Evolutionary conservation across 352 stramenopile genomes (phyloP).

Genomic region (Phytophthora tentaculata): DNA sequence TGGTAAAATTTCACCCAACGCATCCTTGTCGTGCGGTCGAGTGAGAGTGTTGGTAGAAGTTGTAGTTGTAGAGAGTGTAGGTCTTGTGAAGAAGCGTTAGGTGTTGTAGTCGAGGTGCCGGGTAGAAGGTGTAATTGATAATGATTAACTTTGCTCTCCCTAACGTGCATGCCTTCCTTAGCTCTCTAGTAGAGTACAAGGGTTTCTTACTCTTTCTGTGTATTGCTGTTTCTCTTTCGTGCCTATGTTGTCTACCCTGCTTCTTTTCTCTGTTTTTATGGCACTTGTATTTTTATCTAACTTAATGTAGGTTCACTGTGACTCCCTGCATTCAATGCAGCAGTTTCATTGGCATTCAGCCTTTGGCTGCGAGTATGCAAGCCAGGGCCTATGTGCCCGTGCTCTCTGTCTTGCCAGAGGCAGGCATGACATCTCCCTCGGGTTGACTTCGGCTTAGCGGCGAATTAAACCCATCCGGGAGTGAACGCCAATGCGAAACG

Average conservation of each 20-base stretch:
- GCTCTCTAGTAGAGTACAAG: neutral
- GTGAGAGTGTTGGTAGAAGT: neutral
- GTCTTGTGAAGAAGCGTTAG: too few species aligned
- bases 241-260: neutral
- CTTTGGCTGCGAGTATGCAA: too few species aligned
- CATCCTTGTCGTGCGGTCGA: slow-evolving; percentile 2
- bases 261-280: neutral
- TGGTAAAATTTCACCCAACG: slow-evolving; percentile 16
- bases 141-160: neutral
- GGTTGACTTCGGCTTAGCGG: too few species aligned
- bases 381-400: too few species aligned
- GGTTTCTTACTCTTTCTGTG: neutral
- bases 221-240: neutral
- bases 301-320: neutral
- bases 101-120: neutral
- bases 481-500: too few species aligned
- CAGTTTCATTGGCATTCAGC: too few species aligned
- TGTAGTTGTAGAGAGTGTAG: neutral
- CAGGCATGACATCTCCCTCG: too few species aligned
- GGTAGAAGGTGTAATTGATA: neutral
- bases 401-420: too few species aligned
- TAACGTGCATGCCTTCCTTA: neutral
- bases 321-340: too few species aligned
- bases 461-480: too few species aligned
- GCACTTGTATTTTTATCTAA: neutral